Conservation (phyloP, 2,329 filamentous ascomycete genomes). For the Monosporascus sp. region DNA sequence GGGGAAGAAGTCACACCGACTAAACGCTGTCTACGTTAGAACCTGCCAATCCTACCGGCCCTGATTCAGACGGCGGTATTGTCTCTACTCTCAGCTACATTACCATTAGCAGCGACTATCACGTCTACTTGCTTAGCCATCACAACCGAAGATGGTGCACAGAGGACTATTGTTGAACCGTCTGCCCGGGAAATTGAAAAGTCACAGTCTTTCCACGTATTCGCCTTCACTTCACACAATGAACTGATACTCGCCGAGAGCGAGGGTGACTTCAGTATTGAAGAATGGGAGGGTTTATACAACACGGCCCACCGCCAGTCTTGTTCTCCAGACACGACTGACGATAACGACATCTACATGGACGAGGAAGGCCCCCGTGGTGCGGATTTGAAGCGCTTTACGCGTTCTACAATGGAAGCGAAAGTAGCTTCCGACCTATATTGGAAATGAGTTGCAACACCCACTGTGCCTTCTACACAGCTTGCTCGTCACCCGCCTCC, state of each 20-base stretch:
- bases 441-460: constrained; percentile 45
- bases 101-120: constrained; percentile 71
- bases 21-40: constrained; percentile 39
- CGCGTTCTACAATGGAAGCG: constrained; percentile 55
- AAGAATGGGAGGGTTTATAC: constrained; percentile 69
- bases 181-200: constrained; percentile 54
- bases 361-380: constrained; percentile 39
- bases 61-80: constrained; percentile 75
- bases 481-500: too few species aligned
- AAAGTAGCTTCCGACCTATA: constrained; percentile 35
- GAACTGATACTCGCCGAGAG: constrained; percentile 76
- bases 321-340: constrained; percentile 35
- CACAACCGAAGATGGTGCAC: constrained; percentile 31
- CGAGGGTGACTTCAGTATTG: constrained; percentile 69
- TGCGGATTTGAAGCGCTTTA: constrained; percentile 52
- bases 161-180: constrained; percentile 52
- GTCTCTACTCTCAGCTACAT: constrained; percentile 72
- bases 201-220: constrained; percentile 71
- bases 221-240: constrained; percentile 71
- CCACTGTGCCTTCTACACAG: not conserved
- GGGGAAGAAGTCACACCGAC: constrained; percentile 13
- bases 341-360: constrained; percentile 38
- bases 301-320: constrained; percentile 62
- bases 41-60: constrained; percentile 73
- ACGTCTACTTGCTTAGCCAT: constrained; percentile 62